Base-by-base conservation (phyloP, 2,329 filamentous ascomycete genomes). In the Phialophora macrospora region DNA sequence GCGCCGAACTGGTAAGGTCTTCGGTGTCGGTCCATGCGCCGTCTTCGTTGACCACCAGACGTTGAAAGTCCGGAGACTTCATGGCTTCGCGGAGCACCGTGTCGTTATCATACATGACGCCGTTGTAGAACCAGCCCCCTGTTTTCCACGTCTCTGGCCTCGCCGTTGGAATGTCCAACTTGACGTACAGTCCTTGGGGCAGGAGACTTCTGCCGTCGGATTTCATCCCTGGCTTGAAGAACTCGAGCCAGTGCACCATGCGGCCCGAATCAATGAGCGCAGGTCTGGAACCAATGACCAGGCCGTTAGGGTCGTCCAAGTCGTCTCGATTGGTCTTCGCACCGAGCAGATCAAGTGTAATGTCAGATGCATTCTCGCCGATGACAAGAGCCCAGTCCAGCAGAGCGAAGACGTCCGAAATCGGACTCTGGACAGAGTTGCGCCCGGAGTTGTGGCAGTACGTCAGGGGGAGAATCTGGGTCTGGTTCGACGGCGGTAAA, bases 121-220 rank as follows among this genome's bases (percentile, higher is more conserved):
- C 80, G 63, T 85, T 81, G 71, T 85, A 87, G 17, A 84, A 80
- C 82, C 84, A 87, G 1, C 81, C 82, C 20, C 79, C 76, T 0
- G 85, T 72, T 14, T 72, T 76, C 85, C 85, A 87, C 41, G 81
- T 75, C 14, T 77, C 76, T 8, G 82, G 80, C 65, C 86, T 81
- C 5, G 82, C 78, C 0, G 83, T 82, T 0, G 82, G 85, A 0
- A 85, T 73, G 66, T 87, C 81, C 22, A 75, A 64, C 52, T 75
- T 75, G 60, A 79, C 74, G 67, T 74, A 77, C 24, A 71, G 65
- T 2, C 68, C 67, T 24, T 67, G 67, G 1, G 67, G 68, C n/a
- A 72, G 63, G 1, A 71, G 46, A 22, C 66, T 63, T 22, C 68
- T 54, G 12, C 60, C 63, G 56, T 68, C 63, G 11, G 66, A 68